A percentile compares a stretch with the other conserved stretches of the same genome.
These are phyloP conservation scores for Capsella bursapastoris DNA, from an alignment of 345 rosid genomes.

Conservation along the genomic window DNA sequence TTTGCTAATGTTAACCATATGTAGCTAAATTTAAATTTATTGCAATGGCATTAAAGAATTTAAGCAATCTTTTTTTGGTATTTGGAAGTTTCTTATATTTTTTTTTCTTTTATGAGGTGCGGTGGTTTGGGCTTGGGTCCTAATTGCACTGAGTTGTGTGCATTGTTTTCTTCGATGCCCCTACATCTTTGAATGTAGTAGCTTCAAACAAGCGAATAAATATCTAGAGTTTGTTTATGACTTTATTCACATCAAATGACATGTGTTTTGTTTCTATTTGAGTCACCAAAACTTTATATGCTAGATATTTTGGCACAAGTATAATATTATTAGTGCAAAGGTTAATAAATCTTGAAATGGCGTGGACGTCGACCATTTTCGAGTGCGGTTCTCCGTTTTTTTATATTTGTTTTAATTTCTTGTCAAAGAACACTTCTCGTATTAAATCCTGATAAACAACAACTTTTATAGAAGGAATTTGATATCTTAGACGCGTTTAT, in stretches of 20 bases:
- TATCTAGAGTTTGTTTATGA: conserved; percentile 33
- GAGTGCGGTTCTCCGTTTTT: background rate
- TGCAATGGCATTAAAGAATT: background rate
- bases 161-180: conserved; percentile 22
- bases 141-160: conserved; percentile 19
- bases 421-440: conserved; percentile 1
- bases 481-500: background rate
- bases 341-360: conserved; percentile 12
- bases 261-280: conserved; percentile 38
- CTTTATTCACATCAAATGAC: conserved; percentile 36
- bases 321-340: conserved; percentile 11
- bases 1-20: background rate
- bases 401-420: background rate
- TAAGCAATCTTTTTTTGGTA: background rate
- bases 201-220: conserved; percentile 27
- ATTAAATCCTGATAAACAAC: background rate
- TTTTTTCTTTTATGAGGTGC: background rate
- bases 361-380: conserved; percentile 19
- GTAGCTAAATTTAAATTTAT: background rate
- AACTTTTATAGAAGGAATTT: background rate
- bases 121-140: conserved; percentile 16
- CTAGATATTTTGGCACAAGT: conserved; percentile 35
- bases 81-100: background rate
- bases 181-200: conserved; percentile 11
- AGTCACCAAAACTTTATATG: conserved; percentile 13